A percentile compares a stretch with the other conserved stretches of the same genome.
phyloP scores from a whole-genome alignment of 1,139 yeast species.

The Kurtzmaniella natalensis region DNA sequence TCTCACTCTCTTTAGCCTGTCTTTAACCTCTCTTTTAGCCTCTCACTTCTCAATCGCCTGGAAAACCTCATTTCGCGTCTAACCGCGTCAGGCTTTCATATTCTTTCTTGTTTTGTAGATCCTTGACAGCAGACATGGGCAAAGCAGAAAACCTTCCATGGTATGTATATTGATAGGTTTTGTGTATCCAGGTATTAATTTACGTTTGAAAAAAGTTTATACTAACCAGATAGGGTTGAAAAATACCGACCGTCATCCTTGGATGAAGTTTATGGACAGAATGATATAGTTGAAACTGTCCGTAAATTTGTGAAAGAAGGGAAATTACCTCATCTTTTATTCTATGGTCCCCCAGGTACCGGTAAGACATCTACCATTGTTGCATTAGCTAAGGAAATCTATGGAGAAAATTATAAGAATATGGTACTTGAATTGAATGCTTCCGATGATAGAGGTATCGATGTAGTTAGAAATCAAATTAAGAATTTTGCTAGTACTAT shows the following conservation, averaged over 20 bases:
- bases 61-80: too few species aligned
- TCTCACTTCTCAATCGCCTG: too few species aligned
- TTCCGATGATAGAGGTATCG: constrained; percentile 83
- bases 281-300: constrained; percentile 76
- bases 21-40: too few species aligned
- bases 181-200: neutral
- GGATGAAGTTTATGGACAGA: constrained; percentile 89
- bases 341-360: constrained; percentile 98
- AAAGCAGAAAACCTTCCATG: constrained; percentile 35
- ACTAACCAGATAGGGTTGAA: constrained; percentile 69
- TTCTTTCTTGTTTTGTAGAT: too few species aligned
- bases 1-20: too few species aligned
- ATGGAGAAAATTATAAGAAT: constrained; percentile 76
- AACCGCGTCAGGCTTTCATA: too few species aligned
- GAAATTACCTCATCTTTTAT: constrained; percentile 79
- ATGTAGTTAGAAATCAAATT: constrained; percentile 80
- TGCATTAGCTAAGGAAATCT: constrained; percentile 88
- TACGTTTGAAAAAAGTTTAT: constrained; percentile 1
- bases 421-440: constrained; percentile 92
- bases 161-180: too few species aligned
- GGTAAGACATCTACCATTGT: constrained; percentile 94
- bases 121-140: too few species aligned
- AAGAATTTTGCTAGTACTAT: constrained; percentile 84
- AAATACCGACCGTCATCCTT: constrained; percentile 85
- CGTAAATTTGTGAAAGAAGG: constrained; percentile 81